These are phyloP conservation scores for Penicillium rolfsii DNA, from an alignment of 2,329 filamentous ascomycete species.

Conservation along the genomic window DNA sequence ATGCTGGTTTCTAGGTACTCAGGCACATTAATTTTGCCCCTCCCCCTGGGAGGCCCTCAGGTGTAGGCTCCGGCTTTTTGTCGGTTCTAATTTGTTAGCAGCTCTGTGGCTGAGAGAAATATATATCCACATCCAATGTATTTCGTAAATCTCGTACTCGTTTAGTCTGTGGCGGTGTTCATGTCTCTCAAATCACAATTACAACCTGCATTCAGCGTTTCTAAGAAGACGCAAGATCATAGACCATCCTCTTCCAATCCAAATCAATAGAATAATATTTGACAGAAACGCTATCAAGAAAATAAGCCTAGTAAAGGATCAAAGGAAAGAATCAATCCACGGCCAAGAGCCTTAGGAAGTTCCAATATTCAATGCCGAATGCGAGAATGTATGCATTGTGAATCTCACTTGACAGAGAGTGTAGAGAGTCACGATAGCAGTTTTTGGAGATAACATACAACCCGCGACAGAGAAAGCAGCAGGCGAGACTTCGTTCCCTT, in stretches of 20 bases:
- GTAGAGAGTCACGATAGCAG: conserved; percentile 1
- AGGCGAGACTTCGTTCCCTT: conserved; percentile 10
- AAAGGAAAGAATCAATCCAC: background rate
- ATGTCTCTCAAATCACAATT: too few species aligned
- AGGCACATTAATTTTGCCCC: background rate
- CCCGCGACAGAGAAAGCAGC: background rate
- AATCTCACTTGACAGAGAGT: conserved; percentile 3
- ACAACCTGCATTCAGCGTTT: background rate
- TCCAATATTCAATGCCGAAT: conserved; percentile 14
- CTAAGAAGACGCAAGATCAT: background rate
- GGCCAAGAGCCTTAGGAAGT: background rate
- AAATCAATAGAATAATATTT: background rate
- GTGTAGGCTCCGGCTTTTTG: conserved; percentile 14
- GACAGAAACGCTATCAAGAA: background rate
- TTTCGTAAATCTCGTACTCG: background rate
- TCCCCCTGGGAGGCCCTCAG: background rate
- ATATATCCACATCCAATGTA: background rate
- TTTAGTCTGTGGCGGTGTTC: background rate
- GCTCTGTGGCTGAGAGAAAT: conserved; percentile 6
- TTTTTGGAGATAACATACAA: background rate
- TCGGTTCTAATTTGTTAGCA: conserved; percentile 7
- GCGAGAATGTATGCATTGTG: conserved; percentile 12
- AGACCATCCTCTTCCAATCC: background rate
- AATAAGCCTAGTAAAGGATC: background rate
- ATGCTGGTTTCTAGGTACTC: background rate